Conservation (phyloP, 257 asterid genomes). For the Rubia yunnanensis region DNA sequence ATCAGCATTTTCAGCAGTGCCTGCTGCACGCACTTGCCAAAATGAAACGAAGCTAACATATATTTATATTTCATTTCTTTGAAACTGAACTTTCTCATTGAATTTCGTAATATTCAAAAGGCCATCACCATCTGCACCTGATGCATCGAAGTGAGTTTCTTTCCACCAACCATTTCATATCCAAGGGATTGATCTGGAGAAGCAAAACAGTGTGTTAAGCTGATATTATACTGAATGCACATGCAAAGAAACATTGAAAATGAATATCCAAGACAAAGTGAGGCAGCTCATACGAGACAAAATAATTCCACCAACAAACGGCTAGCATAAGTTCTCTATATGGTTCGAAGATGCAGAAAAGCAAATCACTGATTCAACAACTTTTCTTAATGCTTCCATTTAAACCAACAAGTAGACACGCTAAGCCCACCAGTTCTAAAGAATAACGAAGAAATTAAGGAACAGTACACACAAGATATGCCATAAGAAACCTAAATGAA, state of each 20-base stretch:
- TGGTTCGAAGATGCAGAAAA: not conserved
- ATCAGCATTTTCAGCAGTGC: too few species aligned
- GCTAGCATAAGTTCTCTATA: not conserved
- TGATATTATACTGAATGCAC: not conserved
- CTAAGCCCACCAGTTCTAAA: not conserved
- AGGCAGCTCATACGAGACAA: not conserved
- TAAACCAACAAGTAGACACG: not conserved
- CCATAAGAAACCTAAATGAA: conserved; percentile 24
- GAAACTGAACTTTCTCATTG: conserved; percentile 63
- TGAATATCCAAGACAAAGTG: not conserved
- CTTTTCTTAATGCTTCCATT: not conserved
- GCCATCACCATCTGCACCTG: conserved; percentile 90
- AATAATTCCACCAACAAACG: not conserved
- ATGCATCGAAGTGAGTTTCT: conserved; percentile 89
- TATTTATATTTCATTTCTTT: not conserved
- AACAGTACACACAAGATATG: not conserved
- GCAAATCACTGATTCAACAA: not conserved
- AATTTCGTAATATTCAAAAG: conserved; percentile 71
- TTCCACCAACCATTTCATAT: conserved; percentile 94
- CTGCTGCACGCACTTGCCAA: too few species aligned
- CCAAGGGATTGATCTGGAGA: conserved; percentile 57
- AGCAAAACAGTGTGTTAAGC: not conserved
- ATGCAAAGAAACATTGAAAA: not conserved
- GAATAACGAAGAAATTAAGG: not conserved
- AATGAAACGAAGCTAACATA: too few species aligned